A percentile compares a stretch with the other conserved stretches of the same genome.
These are phyloP conservation scores for Sarocladiaceae sp. DNA, from an alignment of 2,329 filamentous ascomycete species.

Conservation along the genomic window DNA sequence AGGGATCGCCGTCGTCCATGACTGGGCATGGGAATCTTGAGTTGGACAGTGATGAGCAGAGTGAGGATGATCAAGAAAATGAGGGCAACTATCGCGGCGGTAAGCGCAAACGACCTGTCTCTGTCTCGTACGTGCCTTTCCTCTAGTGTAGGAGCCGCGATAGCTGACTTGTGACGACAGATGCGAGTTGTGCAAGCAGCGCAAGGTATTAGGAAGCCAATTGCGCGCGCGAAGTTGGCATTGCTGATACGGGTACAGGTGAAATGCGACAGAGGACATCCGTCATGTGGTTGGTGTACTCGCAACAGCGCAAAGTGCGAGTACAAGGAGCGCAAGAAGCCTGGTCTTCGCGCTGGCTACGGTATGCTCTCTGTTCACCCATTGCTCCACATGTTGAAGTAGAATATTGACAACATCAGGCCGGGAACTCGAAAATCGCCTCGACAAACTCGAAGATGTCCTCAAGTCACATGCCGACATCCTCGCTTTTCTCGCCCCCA, in stretches of 20 bases:
- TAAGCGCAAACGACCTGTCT: conserved; percentile 58
- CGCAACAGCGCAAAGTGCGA: conserved; percentile 61
- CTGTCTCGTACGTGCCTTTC: conserved; percentile 49
- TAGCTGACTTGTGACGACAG: conserved; percentile 41
- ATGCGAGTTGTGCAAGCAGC: conserved; percentile 75
- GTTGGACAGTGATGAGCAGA: conserved; percentile 47
- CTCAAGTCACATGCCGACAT: conserved; percentile 63
- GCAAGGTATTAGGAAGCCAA: conserved; percentile 62
- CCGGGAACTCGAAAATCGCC: conserved; percentile 66
- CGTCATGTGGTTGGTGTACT: conserved; percentile 65
- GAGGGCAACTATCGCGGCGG: conserved; percentile 32
- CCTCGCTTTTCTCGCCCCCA: conserved; percentile 14
- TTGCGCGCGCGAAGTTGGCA: too few relatives aligned
- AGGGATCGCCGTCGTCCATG: neutral
- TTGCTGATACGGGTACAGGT: conserved; percentile 39
- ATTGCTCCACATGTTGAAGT: neutral
- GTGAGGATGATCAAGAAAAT: conserved; percentile 41
- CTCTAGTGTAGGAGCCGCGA: too few relatives aligned
- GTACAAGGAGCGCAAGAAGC: conserved; percentile 67
- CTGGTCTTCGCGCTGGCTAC: conserved; percentile 62
- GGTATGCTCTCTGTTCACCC: conserved; percentile 29
- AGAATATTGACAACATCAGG: neutral
- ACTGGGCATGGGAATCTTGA: conserved; percentile 18
- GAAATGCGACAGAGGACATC: conserved; percentile 73
- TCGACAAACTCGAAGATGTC: conserved; percentile 66